Base-by-base conservation (phyloP, 371 early-diverging fungal genomes). In the Blakeslea trispora region DNA sequence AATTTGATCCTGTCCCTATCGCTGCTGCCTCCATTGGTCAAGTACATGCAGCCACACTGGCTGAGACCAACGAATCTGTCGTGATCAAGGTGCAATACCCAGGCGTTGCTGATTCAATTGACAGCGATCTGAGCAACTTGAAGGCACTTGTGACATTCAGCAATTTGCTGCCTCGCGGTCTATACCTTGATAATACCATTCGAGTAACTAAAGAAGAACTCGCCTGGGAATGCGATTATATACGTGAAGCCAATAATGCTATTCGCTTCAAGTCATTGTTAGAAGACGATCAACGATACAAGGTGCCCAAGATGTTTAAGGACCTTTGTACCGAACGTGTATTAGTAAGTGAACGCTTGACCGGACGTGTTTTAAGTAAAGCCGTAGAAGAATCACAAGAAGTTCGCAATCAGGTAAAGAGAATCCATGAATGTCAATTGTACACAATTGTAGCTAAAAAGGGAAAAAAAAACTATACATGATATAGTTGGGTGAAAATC, bases 1-100 rank as follows among this genome's bases (percentile, higher is more conserved):
- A 68, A 6, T 95, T 97, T 66, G 85, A 85, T 45, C 80, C 84
- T 17, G 68, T 78, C 4, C 97, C 97, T 13, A 85, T 95, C 57
- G 97, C 97, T 0, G 97, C 97, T 15, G 98, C 98, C 1, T 96
- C 96, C 6, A 97, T 97, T 46, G 98, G 98, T 5, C 97, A 97
- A 75, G 98, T 97, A 0, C 98, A 97, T 61, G 72, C 75, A 22
- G 95, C 92, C 0, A 75, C 68, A n/a, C 48, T 88, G 5, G 69
- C 72, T 0, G 63, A 70, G 0, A 77, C 67, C 15, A 75, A 75
- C 1, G 61, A 79, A 45, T 64, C 65, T 7, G 94, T 97, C 0
- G 97, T 95, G 0, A 92, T 97, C 60, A 98, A 98, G 64, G 83
- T 98, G 21, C 97, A 98, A 68, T 97, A 98, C 61, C 99, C 99